Percentiles rank a stretch among this genome's conserved stretches.
Evolutionary conservation across 169 alveolate genomes (phyloP).

Genomic region (Plasmodium fragile): DNA sequence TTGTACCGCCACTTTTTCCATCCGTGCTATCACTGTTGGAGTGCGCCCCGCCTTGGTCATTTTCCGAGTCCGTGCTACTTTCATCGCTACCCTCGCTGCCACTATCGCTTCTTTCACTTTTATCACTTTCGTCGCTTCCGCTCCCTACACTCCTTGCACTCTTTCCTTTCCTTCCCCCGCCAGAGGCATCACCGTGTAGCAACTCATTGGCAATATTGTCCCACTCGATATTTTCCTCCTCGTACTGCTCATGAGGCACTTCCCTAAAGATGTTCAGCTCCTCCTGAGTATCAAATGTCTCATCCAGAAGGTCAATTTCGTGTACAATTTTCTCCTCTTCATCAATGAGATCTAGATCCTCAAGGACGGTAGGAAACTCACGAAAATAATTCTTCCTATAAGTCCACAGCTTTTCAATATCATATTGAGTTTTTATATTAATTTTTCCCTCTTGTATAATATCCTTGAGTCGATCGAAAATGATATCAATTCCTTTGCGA

Average conservation of each 20-base stretch:
- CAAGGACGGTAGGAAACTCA: constrained; percentile 89
- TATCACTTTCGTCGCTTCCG: neutral
- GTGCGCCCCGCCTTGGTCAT: neutral
- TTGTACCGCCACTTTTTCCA: constrained; percentile 83
- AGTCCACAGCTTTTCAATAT: constrained; percentile 96
- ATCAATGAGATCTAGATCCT: constrained; percentile 96
- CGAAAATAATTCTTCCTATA: constrained; percentile 93
- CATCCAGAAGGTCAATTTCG: constrained; percentile 94
- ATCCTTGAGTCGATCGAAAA: constrained; percentile 96
- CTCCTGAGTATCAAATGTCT: constrained; percentile 94
- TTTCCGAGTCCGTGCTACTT: constrained; percentile 81
- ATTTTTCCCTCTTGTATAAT: constrained; percentile 97
- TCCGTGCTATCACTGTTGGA: constrained; percentile 87
- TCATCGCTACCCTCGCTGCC: neutral
- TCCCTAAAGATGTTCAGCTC: constrained; percentile 93
- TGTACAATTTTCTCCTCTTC: constrained; percentile 98
- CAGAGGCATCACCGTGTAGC: constrained; percentile 89
- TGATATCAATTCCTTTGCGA: constrained; percentile 94
- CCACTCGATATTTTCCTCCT: constrained; percentile 94
- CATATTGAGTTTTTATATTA: constrained; percentile 96
- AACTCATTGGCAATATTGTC: constrained; percentile 92
- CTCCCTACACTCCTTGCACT: neutral
- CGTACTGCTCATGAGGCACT: constrained; percentile 92
- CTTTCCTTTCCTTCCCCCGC: constrained; percentile 17
- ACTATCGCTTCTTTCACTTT: neutral